Conservation (phyloP, 371 early-diverging fungal species). For the Rhizopus delemar region DNA sequence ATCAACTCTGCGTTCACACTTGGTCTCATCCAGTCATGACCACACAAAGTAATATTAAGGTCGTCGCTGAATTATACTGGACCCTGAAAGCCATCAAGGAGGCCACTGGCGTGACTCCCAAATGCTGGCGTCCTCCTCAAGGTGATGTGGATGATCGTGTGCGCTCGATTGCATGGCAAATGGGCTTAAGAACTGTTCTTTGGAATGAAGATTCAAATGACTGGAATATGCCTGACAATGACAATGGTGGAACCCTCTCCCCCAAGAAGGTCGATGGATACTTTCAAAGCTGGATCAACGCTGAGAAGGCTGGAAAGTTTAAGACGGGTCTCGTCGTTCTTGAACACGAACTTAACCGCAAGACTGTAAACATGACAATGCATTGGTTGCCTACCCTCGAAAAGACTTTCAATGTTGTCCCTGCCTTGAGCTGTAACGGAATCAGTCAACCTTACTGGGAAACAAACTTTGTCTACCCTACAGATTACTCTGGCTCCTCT, state of each 20-base stretch:
- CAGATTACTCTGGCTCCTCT: slow-evolving; percentile 9
- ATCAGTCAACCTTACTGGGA: slow-evolving; percentile 54
- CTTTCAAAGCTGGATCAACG: slow-evolving; percentile 38
- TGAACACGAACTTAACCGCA: slow-evolving; percentile 50
- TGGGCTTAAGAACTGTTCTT: slow-evolving; percentile 43
- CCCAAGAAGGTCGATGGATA: slow-evolving; percentile 34
- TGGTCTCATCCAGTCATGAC: slow-evolving; percentile 62
- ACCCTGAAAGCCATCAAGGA: slow-evolving; percentile 52
- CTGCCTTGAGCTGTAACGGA: slow-evolving; percentile 46
- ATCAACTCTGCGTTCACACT: slow-evolving; percentile 50
- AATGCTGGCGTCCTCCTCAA: slow-evolving; percentile 58
- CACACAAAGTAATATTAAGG: slow-evolving; percentile 45
- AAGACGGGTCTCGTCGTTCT: slow-evolving; percentile 47
- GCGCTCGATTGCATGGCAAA: slow-evolving; percentile 49
- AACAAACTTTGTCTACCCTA: slow-evolving; percentile 39
- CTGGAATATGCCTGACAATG: slow-evolving; percentile 29
- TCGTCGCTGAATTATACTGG: slow-evolving; percentile 59
- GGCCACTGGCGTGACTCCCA: slow-evolving; percentile 49
- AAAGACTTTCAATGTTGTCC: slow-evolving; percentile 38
- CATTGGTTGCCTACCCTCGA: slow-evolving; percentile 46
- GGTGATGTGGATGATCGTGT: slow-evolving; percentile 55
- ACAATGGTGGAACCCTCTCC: slow-evolving; percentile 17
- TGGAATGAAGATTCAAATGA: slow-evolving; percentile 45
- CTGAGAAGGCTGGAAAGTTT: slow-evolving; percentile 29
- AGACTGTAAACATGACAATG: slow-evolving; percentile 46